These are phyloP conservation scores for Artemisia annua DNA, from an alignment of 129 eudicot genomes.

Conservation along the genomic window DNA sequence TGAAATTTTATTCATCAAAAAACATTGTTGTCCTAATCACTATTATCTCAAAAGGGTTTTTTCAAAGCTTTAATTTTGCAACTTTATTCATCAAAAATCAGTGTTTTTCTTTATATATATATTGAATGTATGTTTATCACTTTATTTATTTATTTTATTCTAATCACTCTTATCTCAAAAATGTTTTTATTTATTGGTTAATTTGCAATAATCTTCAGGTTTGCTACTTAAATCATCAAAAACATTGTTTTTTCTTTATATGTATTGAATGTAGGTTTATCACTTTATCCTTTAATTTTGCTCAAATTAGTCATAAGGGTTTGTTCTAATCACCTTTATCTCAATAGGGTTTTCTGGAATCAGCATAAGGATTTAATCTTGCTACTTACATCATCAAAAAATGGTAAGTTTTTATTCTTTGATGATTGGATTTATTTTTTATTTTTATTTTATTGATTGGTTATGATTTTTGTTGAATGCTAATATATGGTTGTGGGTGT, in stretches of 20 bases:
- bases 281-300: background rate
- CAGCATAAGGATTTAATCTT: constrained; percentile 33
- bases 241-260: background rate
- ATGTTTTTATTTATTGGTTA: too few relatives aligned
- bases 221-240: too few relatives aligned
- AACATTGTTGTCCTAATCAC: constrained; percentile 14
- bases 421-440: constrained; percentile 17
- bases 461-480: constrained; percentile 1
- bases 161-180: too few relatives aligned
- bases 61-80: constrained; percentile 24
- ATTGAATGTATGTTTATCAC: too few relatives aligned
- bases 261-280: constrained; percentile 24
- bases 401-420: constrained; percentile 32
- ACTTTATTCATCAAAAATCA: constrained; percentile 10
- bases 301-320: constrained; percentile 17
- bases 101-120: constrained; percentile 8
- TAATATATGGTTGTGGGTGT: background rate
- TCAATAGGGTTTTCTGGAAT: constrained; percentile 19
- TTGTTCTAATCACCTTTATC: constrained; percentile 17
- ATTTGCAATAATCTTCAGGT: too few relatives aligned
- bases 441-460: background rate
- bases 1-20: too few relatives aligned
- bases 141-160: too few relatives aligned
- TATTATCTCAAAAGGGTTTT: constrained; percentile 18
- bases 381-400: constrained; percentile 1